Conservation (phyloP, 2,329 filamentous ascomycete species). For the Aspergillus piperis region DNA sequence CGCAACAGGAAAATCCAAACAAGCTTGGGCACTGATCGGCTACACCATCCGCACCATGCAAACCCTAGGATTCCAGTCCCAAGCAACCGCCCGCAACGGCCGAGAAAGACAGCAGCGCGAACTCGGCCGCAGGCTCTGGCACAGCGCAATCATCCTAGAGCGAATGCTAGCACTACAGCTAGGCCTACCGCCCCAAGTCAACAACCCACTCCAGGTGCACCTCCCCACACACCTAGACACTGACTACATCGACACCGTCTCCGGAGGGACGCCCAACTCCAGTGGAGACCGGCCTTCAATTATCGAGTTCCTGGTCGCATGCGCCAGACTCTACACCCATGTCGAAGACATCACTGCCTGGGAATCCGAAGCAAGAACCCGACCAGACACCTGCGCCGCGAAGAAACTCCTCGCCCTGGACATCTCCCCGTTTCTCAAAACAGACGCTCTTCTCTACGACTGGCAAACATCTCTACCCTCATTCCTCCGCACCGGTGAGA, state of each 20-base stretch:
- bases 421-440: conserved; percentile 17
- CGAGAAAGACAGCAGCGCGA: conserved; percentile 20
- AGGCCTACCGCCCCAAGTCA: conserved; percentile 21
- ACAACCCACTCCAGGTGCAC: conserved; percentile 20
- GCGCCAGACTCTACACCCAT: conserved; percentile 24
- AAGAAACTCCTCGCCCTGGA: conserved; percentile 27
- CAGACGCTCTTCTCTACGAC: conserved; percentile 23
- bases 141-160: conserved; percentile 28
- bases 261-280: conserved; percentile 6
- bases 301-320: conserved; percentile 27
- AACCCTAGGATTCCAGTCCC: conserved; percentile 21
- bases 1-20: conserved; percentile 20
- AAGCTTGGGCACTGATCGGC: conserved; percentile 27
- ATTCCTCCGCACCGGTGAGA: conserved; percentile 16
- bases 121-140: conserved; percentile 28
- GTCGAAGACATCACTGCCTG: conserved; percentile 25
- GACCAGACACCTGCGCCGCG: conserved; percentile 14
- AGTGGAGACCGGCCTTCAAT: conserved; percentile 24
- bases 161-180: conserved; percentile 26
- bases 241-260: conserved; percentile 28
- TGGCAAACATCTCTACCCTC: conserved; percentile 27
- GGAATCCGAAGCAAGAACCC: conserved; percentile 24
- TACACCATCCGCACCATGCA: conserved; percentile 25
- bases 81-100: conserved; percentile 19
- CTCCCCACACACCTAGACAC: conserved; percentile 27